phyloP scores from a whole-genome alignment of 352 stramenopile genomes.

The Globisporangium nagaii region DNA sequence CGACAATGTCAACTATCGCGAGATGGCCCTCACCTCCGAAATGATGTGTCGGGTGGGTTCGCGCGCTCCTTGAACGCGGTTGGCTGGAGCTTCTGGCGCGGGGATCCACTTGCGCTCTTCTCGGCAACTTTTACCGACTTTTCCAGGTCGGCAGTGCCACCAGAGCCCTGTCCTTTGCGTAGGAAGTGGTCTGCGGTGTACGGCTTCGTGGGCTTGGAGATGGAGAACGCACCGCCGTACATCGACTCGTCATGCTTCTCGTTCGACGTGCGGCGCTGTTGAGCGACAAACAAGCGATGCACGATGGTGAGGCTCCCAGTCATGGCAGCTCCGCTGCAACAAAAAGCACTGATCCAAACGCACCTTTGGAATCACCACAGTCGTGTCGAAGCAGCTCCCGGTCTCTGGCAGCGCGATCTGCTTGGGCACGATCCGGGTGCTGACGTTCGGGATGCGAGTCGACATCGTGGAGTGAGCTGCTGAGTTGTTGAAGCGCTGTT shows the following conservation, averaged over 20 bases:
- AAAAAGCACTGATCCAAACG: background rate
- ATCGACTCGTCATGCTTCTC: constrained; percentile 59
- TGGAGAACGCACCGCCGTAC: constrained; percentile 86
- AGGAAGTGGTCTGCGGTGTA: constrained; percentile 88
- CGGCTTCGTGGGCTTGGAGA: constrained; percentile 82
- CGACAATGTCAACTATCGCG: background rate
- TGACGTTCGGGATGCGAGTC: constrained; percentile 76
- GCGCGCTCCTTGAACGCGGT: constrained; percentile 89
- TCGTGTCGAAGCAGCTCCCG: constrained; percentile 94
- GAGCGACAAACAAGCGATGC: background rate
- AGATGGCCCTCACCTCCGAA: constrained; percentile 35
- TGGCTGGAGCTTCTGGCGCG: constrained; percentile 44
- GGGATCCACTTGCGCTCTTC: constrained; percentile 35
- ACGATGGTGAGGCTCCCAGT: background rate
- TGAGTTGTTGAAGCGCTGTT: background rate
- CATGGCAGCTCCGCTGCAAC: background rate
- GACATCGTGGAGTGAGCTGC: constrained; percentile 23
- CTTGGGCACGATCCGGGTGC: constrained; percentile 77
- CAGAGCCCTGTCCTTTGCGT: constrained; percentile 86
- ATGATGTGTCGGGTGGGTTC: constrained; percentile 92
- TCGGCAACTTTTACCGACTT: constrained; percentile 38
- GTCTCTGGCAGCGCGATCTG: constrained; percentile 81
- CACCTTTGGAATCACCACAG: constrained; percentile 53
- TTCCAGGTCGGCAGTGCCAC: constrained; percentile 75
- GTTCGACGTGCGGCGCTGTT: constrained; percentile 63